Conservation (phyloP, 106 monocot species). For the Alisma plantagoaquatica region DNA sequence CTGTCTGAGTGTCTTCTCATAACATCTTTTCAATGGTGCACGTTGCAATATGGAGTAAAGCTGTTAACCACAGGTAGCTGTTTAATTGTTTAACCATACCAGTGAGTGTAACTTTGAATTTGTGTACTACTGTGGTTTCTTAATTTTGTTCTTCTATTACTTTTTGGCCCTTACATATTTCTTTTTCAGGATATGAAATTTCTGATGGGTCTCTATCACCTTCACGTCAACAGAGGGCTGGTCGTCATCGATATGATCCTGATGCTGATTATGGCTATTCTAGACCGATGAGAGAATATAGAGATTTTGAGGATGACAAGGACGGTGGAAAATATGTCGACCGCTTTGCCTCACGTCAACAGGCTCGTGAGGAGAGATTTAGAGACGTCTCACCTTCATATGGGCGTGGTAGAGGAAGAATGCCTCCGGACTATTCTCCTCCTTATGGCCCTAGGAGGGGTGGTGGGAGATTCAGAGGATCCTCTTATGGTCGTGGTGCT, state of each 20-base stretch:
- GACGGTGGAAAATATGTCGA: slow-evolving; percentile 41
- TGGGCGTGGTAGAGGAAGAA: slow-evolving; percentile 6
- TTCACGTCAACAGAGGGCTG: slow-evolving; percentile 18
- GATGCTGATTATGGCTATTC: slow-evolving; percentile 22
- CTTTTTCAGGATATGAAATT: slow-evolving; percentile 25
- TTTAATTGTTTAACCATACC: slow-evolving; percentile 2
- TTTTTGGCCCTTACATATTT: slow-evolving; percentile 1
- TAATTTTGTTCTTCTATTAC: background rate
- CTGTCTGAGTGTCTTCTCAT: too few species aligned
- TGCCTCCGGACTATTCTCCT: slow-evolving; percentile 1
- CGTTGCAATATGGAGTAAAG: slow-evolving; percentile 1
- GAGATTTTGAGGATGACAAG: slow-evolving; percentile 41
- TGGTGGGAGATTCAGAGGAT: background rate
- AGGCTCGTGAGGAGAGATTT: slow-evolving; percentile 35
- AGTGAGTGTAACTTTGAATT: background rate
- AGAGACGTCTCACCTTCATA: slow-evolving; percentile 10
- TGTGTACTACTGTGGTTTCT: background rate
- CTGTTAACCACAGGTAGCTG: slow-evolving; percentile 1
- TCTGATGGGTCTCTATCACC: slow-evolving; percentile 33
- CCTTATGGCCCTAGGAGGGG: background rate
- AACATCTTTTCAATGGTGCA: slow-evolving; percentile 2
- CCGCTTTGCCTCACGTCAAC: slow-evolving; percentile 15
- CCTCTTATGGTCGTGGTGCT: background rate
- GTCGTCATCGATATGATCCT: slow-evolving; percentile 20
- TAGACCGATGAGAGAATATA: slow-evolving; percentile 12